phyloP scores from a whole-genome alignment of 768 basidiomycete genomes.

The Boletus sp. region DNA sequence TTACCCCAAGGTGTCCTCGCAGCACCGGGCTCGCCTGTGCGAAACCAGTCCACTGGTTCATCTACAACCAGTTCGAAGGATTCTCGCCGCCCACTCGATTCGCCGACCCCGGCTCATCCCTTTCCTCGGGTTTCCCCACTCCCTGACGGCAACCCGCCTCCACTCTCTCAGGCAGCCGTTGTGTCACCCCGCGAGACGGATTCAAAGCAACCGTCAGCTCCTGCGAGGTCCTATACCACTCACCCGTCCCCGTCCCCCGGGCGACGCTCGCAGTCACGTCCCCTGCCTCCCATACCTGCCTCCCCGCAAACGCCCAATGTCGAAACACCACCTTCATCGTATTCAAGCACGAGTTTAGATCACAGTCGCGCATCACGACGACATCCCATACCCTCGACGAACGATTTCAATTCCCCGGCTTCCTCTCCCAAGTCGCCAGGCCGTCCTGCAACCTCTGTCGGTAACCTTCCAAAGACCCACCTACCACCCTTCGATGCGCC shows the following conservation, averaged over 20 bases:
- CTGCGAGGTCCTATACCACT: constrained; percentile 5
- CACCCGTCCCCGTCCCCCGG: constrained; percentile 9
- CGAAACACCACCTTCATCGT: constrained; percentile 18
- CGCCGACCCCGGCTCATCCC: constrained; percentile 5
- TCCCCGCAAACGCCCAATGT: constrained; percentile 24
- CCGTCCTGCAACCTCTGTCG: constrained; percentile 43
- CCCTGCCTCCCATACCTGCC: constrained; percentile 29
- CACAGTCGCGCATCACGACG: constrained; percentile 11
- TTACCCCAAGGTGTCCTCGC: constrained; percentile 10
- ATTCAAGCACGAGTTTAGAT: constrained; percentile 19
- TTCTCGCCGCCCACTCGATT: constrained; percentile 21
- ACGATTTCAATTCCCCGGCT: not conserved
- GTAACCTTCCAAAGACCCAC: constrained; percentile 15
- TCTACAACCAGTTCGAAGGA: constrained; percentile 27
- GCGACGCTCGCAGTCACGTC: constrained; percentile 13
- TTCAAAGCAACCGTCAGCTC: constrained; percentile 26
- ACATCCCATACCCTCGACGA: constrained; percentile 2
- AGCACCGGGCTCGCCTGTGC: constrained; percentile 17
- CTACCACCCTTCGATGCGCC: not conserved
- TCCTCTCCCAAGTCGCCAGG: constrained; percentile 14
- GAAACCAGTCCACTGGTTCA: constrained; percentile 19
- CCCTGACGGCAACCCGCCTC: constrained; percentile 11
- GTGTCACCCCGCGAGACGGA: constrained; percentile 10
- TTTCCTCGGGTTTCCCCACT: constrained; percentile 10
- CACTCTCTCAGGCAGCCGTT: constrained; percentile 1